These are phyloP conservation scores for Suhomyces tanzawaensis DNA, from an alignment of 805 yeast genomes.

Conservation along the genomic window DNA sequence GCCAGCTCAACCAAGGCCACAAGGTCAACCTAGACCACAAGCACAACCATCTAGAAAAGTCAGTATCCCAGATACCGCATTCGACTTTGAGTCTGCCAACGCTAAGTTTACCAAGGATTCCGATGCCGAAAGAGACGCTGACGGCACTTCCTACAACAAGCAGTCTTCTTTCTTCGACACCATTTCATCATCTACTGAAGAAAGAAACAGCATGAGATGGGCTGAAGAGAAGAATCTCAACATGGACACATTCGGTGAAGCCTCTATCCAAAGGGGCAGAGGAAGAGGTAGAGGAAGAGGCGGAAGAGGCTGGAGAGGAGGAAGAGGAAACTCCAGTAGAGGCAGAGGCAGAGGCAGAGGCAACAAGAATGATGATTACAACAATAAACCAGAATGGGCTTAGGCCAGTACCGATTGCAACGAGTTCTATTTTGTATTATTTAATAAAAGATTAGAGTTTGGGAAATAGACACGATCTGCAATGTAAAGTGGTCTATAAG, in stretches of 20 bases:
- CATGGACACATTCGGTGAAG: constrained; percentile 81
- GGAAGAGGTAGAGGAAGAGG: constrained; percentile 34
- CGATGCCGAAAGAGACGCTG: constrained; percentile 32
- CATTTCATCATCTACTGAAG: constrained; percentile 65
- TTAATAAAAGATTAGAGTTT: constrained; percentile 1
- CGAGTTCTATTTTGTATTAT: no score
- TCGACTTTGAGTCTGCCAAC: constrained; percentile 72
- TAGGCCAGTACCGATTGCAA: constrained; percentile 4
- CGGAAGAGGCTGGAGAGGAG: constrained; percentile 39
- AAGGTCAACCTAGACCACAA: constrained; percentile 13
- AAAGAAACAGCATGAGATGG: constrained; percentile 56
- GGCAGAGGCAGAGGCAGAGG: constrained; percentile 39
- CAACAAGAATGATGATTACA: constrained; percentile 21
- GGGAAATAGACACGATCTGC: no score
- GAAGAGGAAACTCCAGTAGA: constrained; percentile 25
- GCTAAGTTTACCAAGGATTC: constrained; percentile 64
- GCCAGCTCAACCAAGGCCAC: constrained; percentile 10
- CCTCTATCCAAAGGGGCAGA: constrained; percentile 39
- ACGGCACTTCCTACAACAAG: constrained; percentile 57
- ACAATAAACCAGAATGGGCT: constrained; percentile 19
- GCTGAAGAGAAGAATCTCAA: constrained; percentile 70
- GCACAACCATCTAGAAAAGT: constrained; percentile 13
- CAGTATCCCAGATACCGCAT: constrained; percentile 55
- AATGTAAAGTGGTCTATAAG: no score
- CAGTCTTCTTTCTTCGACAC: constrained; percentile 86